Evolutionary conservation across 179 eudicot species (phyloP).

Genomic region (Sideroxylon spinosum): DNA sequence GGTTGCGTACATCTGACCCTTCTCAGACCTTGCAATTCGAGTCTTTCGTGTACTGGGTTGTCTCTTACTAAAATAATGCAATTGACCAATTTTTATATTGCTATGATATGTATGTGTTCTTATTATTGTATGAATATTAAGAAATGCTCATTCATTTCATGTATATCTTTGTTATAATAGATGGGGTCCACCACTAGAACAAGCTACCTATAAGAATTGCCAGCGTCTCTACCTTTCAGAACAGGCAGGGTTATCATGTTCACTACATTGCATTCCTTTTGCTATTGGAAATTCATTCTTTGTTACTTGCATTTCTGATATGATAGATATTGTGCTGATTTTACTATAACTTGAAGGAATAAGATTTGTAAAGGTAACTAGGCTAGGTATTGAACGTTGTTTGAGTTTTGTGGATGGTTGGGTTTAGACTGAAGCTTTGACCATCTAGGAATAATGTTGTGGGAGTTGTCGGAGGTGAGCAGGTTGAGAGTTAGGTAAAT

Average conservation of each 20-base stretch:
- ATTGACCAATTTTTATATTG: no score
- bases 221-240: slow-evolving; percentile 98
- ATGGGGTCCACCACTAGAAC: slow-evolving; percentile 94
- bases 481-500: no score
- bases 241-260: slow-evolving; percentile 43
- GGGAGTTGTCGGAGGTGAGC: no score
- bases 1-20: no score
- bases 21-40: no score
- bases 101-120: neutral
- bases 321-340: neutral
- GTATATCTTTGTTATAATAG: slow-evolving; percentile 23
- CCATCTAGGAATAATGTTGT: no score
- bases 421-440: no score
- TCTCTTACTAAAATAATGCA: no score
- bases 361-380: slow-evolving; percentile 2
- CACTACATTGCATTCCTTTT: neutral
- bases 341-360: neutral
- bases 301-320: neutral
- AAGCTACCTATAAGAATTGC: slow-evolving; percentile 84
- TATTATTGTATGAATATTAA: neutral
- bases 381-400: neutral
- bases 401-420: neutral
- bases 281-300: neutral
- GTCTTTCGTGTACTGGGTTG: no score
- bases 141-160: neutral